phyloP scores from a whole-genome alignment of 192 early-diverging fungal genomes.

The Chytriomyces hyalinus region DNA sequence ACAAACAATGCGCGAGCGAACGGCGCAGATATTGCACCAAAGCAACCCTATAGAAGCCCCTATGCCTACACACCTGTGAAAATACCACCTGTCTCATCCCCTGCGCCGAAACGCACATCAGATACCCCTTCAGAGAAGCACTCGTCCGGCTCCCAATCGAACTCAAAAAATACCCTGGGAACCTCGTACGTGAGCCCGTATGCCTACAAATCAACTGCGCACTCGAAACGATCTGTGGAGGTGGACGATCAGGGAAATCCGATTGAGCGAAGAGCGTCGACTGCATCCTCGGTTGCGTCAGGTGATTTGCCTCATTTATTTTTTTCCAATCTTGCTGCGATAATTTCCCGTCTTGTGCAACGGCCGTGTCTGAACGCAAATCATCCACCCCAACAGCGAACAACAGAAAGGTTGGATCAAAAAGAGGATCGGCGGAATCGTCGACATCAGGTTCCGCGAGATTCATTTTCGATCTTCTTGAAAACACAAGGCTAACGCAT shows the following conservation, averaged over 20 bases:
- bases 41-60: slow-evolving; percentile 22
- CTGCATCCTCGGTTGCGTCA: not conserved
- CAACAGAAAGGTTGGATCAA: not conserved
- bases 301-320: not conserved
- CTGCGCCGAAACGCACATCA: not conserved
- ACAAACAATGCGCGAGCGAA: not conserved
- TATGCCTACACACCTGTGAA: slow-evolving; percentile 16
- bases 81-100: not conserved
- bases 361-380: not conserved
- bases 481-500: not conserved
- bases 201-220: slow-evolving; percentile 13
- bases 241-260: not conserved
- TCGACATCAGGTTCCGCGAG: not conserved
- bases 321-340: no score
- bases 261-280: not conserved
- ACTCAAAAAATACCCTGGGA: slow-evolving; percentile 8
- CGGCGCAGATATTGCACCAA: slow-evolving; percentile 1
- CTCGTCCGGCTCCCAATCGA: not conserved
- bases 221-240: slow-evolving; percentile 2
- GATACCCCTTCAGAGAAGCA: not conserved
- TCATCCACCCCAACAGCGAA: not conserved
- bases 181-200: slow-evolving; percentile 27
- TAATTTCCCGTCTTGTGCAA: no score
- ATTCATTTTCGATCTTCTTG: not conserved
- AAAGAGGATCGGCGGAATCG: not conserved